These are phyloP conservation scores for Calocera cornea DNA, from an alignment of 768 basidiomycete species.

Conservation along the genomic window DNA sequence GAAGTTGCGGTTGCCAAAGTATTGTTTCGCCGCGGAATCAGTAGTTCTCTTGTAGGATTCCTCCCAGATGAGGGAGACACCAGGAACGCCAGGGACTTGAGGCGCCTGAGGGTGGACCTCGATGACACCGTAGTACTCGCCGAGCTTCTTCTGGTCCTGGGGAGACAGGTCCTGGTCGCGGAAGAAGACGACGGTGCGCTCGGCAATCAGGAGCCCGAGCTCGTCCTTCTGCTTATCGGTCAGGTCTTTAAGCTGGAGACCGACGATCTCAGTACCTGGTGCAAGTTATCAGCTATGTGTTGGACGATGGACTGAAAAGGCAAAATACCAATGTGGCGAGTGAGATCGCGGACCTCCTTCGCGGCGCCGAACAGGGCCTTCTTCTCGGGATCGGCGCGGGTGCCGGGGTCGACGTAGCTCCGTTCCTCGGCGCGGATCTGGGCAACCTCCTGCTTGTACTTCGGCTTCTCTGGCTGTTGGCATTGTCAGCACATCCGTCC, in stretches of 20 bases:
- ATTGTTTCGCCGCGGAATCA: neutral
- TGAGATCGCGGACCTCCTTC: conserved; percentile 19
- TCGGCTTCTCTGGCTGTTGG: neutral
- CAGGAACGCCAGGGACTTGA: conserved; percentile 23
- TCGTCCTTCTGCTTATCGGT: conserved; percentile 20
- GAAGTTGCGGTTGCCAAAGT: conserved; percentile 7
- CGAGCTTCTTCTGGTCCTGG: conserved; percentile 22
- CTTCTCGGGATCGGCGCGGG: conserved; percentile 21
- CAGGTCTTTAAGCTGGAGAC: conserved; percentile 20
- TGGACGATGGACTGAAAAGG: neutral
- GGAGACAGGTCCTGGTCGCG: conserved; percentile 25
- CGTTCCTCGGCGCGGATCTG: conserved; percentile 4
- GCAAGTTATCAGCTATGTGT: neutral
- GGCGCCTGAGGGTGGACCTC: conserved; percentile 25
- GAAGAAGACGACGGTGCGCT: conserved; percentile 24
- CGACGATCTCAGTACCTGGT: conserved; percentile 20
- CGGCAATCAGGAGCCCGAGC: conserved; percentile 19
- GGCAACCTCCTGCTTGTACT: conserved; percentile 6
- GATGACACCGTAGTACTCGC: conserved; percentile 22
- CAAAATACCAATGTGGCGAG: conserved; percentile 14
- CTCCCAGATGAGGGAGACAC: conserved; percentile 22
- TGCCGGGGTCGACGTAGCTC: conserved; percentile 17
- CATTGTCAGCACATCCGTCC: neutral
- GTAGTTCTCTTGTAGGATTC: conserved; percentile 10
- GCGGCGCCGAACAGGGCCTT: conserved; percentile 22